Evolutionary conservation across 139 green algal genomes (phyloP).

Genomic region (Nannochloris sp.): DNA sequence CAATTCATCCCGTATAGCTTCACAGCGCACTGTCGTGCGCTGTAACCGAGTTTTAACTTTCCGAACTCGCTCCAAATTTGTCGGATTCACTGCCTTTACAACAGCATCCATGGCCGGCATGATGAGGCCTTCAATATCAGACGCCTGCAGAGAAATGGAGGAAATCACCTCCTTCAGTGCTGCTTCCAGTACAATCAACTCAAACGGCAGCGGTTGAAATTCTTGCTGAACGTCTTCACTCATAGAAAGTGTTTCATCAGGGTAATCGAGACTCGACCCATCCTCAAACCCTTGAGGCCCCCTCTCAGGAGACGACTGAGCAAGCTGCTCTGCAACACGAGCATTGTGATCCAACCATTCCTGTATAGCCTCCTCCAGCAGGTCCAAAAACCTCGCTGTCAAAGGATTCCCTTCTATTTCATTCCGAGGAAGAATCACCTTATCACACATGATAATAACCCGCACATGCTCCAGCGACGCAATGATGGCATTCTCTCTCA

Average conservation of each 20-base stretch:
- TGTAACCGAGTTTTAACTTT: constrained; percentile 76
- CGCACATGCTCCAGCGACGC: constrained; percentile 68
- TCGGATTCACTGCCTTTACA: constrained; percentile 38
- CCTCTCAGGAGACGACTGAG: neutral
- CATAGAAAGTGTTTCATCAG: constrained; percentile 4
- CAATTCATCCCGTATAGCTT: constrained; percentile 54
- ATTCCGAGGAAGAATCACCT: constrained; percentile 43
- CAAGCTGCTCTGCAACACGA: neutral
- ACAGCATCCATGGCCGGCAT: constrained; percentile 67
- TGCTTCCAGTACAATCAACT: constrained; percentile 60
- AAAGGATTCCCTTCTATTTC: constrained; percentile 18
- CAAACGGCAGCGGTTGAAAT: constrained; percentile 48
- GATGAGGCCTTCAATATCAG: constrained; percentile 55
- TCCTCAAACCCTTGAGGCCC: neutral
- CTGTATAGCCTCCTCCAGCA: constrained; percentile 36
- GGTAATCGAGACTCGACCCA: neutral
- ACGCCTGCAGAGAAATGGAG: constrained; percentile 29
- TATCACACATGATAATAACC: constrained; percentile 64
- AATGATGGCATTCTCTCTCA: constrained; percentile 73
- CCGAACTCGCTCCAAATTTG: constrained; percentile 66
- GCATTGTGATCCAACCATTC: constrained; percentile 27
- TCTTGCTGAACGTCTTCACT: constrained; percentile 2
- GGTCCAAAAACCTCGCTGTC: constrained; percentile 25
- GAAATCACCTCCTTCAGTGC: constrained; percentile 47
- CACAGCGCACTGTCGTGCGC: constrained; percentile 44